Base-by-base conservation (phyloP, 352 stramenopile genomes). In the Phytophthora boehmeriae region DNA sequence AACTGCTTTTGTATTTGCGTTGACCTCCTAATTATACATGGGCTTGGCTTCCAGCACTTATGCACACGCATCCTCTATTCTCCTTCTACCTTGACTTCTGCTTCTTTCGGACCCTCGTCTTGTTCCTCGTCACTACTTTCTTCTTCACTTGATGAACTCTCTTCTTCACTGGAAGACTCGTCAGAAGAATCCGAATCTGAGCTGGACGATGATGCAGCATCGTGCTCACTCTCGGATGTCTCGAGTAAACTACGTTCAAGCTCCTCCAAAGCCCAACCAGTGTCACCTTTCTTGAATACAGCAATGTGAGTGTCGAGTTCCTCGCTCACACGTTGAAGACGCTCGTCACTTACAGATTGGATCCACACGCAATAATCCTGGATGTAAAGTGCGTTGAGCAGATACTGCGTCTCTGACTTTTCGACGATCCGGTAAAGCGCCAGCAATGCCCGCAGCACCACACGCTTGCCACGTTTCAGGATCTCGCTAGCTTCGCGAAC, bases 301-400 rank as follows among this genome's bases (percentile, higher is more conserved):
- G 39, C 38, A 5, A 83, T 27, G 30, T 69, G 49, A 0, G 32
- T 46, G 5, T 60, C 48, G 2, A 94, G 44, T 9, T 81, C 66
- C 10, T 67, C 41, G 14, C 79, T 75, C 1, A 87, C 63, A 23
- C 34, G 39, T 5, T 66, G 32, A 22, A 95, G 59, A 35, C 59
- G 59, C 13, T 80, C 66, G 53, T 96, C 85, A 14, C 20, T 49
- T 11, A 92, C 63, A 0, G 77, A 81, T 54, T 96, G 88, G 19
- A 96, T 78, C 88, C 86, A 96, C 23, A 94, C 78, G 35, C 87
- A 95, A 55, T 98, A 98, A 59, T 98, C 95, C 63, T 98, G 86
- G 28, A 99, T 79, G 59, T 95, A 98, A n/a, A 99, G 67, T 50
- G 94, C 89, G 64, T 99, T 99, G 30, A 98, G 87, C 14, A 98